Evolutionary conservation across 2,329 filamentous ascomycete genomes (phyloP).

Genomic region (Anisogramma anomala): DNA sequence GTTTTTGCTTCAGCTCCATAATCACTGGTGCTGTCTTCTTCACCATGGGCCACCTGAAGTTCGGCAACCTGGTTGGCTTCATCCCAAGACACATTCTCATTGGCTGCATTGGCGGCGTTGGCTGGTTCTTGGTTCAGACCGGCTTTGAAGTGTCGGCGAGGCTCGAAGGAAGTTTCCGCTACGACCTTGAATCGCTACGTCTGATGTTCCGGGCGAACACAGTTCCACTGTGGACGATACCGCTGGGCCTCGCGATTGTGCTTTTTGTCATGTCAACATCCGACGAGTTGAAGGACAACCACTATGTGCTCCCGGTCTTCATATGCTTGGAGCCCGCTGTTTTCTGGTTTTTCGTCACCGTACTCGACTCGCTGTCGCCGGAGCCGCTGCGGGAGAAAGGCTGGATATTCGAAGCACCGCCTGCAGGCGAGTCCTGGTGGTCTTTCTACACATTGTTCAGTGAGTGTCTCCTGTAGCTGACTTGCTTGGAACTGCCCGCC

Average conservation of each 20-base stretch:
- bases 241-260: slow-evolving; percentile 61
- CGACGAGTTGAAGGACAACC: slow-evolving; percentile 67
- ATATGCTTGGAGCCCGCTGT: slow-evolving; percentile 67
- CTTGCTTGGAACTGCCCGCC: slow-evolving; percentile 2
- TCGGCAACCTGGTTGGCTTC: slow-evolving; percentile 91
- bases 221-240: slow-evolving; percentile 70
- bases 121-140: slow-evolving; percentile 85
- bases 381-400: slow-evolving; percentile 57
- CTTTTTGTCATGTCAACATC: slow-evolving; percentile 40
- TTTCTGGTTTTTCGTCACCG: slow-evolving; percentile 68
- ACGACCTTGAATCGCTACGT: slow-evolving; percentile 63
- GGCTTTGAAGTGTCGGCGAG: slow-evolving; percentile 89
- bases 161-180: slow-evolving; percentile 73
- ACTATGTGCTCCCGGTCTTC: slow-evolving; percentile 67
- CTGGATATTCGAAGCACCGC: slow-evolving; percentile 86
- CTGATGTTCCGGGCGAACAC: slow-evolving; percentile 65
- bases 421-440: slow-evolving; percentile 83
- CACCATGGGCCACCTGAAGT: slow-evolving; percentile 71
- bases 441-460: slow-evolving; percentile 94
- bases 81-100: slow-evolving; percentile 94
- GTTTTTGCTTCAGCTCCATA: slow-evolving; percentile 82
- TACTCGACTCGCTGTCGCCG: slow-evolving; percentile 56
- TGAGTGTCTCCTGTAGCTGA: slow-evolving; percentile 38
- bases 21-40: slow-evolving; percentile 89
- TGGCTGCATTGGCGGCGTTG: slow-evolving; percentile 93